Evolutionary conservation across 2,329 filamentous ascomycete genomes (phyloP).

Genomic region (Trichoderma asperellum): DNA sequence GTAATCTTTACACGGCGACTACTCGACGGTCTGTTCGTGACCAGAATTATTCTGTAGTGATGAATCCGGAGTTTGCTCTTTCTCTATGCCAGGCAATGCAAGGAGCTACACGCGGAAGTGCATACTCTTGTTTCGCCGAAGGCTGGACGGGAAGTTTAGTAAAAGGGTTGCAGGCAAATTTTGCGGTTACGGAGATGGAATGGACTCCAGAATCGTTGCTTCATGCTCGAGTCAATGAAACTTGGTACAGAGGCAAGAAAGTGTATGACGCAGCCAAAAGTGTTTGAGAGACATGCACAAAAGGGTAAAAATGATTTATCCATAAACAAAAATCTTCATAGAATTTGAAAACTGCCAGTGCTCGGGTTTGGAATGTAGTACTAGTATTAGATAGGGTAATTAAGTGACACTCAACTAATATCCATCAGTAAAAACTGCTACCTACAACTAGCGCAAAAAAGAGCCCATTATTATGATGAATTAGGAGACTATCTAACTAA

Average conservation of each 20-base stretch:
- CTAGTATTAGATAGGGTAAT: not conserved
- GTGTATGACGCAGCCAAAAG: constrained; percentile 5
- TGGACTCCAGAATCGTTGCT: constrained; percentile 18
- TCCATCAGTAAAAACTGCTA: not conserved
- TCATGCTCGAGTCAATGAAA: constrained; percentile 8
- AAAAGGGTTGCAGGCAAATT: constrained; percentile 14
- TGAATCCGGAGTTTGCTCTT: constrained; percentile 19
- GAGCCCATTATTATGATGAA: not conserved
- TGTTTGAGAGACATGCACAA: not conserved
- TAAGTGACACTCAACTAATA: not conserved
- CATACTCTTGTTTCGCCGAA: constrained; percentile 19
- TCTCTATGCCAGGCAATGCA: constrained; percentile 20
- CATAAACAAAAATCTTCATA: not conserved
- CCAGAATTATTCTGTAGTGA: not conserved
- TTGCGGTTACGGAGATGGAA: constrained; percentile 8
- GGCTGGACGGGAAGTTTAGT: constrained; percentile 8
- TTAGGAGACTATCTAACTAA: not conserved
- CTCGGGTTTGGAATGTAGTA: not conserved
- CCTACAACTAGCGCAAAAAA: not conserved
- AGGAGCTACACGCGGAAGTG: constrained; percentile 13
- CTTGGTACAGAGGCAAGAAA: constrained; percentile 11
- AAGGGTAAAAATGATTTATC: not conserved
- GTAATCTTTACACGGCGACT: constrained; percentile 17
- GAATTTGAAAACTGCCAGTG: not conserved
- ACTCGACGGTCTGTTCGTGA: constrained; percentile 22